Evolutionary conservation across 768 basidiomycete species (phyloP).

Genomic region (Heimioporus sp.): DNA sequence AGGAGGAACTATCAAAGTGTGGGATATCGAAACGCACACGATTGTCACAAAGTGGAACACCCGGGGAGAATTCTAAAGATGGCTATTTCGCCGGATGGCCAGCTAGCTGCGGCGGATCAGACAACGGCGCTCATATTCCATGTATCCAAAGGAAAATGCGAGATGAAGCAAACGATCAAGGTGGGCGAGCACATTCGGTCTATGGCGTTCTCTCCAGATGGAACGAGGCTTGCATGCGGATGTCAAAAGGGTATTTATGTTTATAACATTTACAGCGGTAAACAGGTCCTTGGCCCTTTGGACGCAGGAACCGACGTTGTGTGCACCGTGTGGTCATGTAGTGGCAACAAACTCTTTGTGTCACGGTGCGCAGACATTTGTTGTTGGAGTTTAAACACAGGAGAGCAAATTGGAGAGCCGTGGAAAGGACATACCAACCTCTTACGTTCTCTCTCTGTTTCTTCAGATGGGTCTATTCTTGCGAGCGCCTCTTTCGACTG

Average conservation of each 20-base stretch:
- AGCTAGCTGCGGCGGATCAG: neutral
- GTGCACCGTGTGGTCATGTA: constrained; percentile 1
- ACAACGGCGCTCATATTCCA: neutral
- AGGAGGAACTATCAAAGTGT: neutral
- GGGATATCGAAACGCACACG: neutral
- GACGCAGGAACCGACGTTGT: no score
- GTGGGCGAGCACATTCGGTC: neutral
- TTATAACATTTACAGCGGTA: neutral
- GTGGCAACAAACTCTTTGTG: neutral
- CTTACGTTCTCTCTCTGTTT: neutral
- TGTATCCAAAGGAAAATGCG: neutral
- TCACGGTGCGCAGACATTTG: neutral
- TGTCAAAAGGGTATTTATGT: neutral
- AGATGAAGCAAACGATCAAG: neutral
- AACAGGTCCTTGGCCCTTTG: neutral
- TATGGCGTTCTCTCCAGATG: constrained; percentile 2
- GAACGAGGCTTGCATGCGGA: neutral
- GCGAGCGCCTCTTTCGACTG: constrained; percentile 7
- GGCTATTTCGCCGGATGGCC: constrained; percentile 3
- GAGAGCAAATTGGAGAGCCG: neutral
- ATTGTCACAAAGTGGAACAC: neutral
- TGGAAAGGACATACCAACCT: neutral
- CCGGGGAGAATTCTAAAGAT: accelerated
- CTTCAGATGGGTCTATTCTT: constrained; percentile 1
- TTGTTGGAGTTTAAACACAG: constrained; percentile 5